Evolutionary conservation across 1,139 yeast species (phyloP), one percentile per base, ranked within the genome.

Genomic region (Geotrichum restrictum): DNA sequence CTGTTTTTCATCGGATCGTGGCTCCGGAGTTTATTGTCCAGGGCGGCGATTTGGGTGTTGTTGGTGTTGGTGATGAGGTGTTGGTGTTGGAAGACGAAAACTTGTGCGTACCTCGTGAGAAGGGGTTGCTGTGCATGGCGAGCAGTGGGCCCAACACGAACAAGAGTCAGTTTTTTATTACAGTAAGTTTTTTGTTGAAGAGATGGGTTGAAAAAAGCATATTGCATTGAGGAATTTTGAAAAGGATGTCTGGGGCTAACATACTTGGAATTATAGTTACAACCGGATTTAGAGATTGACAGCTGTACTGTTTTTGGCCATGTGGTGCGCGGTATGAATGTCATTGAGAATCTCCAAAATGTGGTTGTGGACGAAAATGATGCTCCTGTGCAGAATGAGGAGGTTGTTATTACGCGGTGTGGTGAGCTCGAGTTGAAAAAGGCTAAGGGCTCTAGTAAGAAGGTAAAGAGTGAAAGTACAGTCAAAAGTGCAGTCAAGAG

Each of bases 31-130:
- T 86, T 62, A 78, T 87, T 69, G 71, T 88, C n/a, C 95, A 87
- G 64, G 85, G 84, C 3, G 96, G 95, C 37, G 93, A 85, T 62
- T 63, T 78, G 5, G 65, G 71, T 0, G 37, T n/a, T n/a, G n/a
- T n/a, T n/a, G n/a, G n/a, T n/a, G n/a, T n/a, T n/a, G n/a, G n/a
- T n/a, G n/a, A n/a, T n/a, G n/a, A n/a, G n/a, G n/a, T n/a, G n/a
- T n/a, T n/a, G n/a, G n/a, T n/a, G n/a, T 83, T 85, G 59, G 79
- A 75, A 22, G 86, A 83, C 57, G 96, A 87, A 63, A 84, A 85
- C n/a, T 59, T 65, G 67, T 58, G 59, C 10, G 57, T 54, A 4
- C 50, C 66, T 49, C 61, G 58, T 37, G 62, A 56, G 11, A 51
- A 53, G 3, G 71, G 71, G 7, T 56, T 63, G 14, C 59, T 68